phyloP scores from a whole-genome alignment of 2,329 filamentous ascomycete species.

The Amauroascus niger region DNA sequence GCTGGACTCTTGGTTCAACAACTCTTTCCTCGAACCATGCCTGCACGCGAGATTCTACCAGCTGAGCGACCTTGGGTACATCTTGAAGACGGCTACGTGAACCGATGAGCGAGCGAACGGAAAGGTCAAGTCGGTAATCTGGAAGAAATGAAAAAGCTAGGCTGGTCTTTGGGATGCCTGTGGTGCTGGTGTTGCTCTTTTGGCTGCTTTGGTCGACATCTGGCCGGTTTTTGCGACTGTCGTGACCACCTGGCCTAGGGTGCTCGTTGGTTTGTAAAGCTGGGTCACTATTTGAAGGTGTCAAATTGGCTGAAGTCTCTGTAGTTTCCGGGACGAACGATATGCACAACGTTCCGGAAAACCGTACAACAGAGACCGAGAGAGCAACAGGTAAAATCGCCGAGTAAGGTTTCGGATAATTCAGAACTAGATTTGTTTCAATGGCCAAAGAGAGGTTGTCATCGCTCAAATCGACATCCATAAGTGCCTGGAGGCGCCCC shows the following conservation, averaged over 20 bases:
- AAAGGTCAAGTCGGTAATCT: slow-evolving; percentile 56
- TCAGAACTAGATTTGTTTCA: slow-evolving; percentile 87
- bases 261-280: not conserved
- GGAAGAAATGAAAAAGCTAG: slow-evolving; percentile 79
- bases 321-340: slow-evolving; percentile 68
- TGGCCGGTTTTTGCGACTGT: not conserved
- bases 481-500: slow-evolving; percentile 75
- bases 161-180: slow-evolving; percentile 62
- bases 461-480: slow-evolving; percentile 91
- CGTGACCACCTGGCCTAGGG: slow-evolving; percentile 13
- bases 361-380: slow-evolving; percentile 82
- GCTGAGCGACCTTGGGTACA: slow-evolving; percentile 56
- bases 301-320: slow-evolving; percentile 7
- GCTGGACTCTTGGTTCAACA: slow-evolving; percentile 56
- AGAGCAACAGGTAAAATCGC: slow-evolving; percentile 87
- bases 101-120: slow-evolving; percentile 55
- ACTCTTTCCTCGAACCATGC: slow-evolving; percentile 59
- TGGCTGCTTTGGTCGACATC: slow-evolving; percentile 4
- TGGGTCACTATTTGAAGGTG: slow-evolving; percentile 25
- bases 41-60: slow-evolving; percentile 55
- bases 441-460: slow-evolving; percentile 88
- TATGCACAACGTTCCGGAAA: slow-evolving; percentile 87
- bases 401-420: slow-evolving; percentile 83
- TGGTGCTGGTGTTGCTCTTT: slow-evolving; percentile 21
- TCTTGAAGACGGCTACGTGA: slow-evolving; percentile 54